These are phyloP conservation scores for Arabidopsis suecica DNA, from an alignment of 345 rosid genomes.

Conservation along the genomic window DNA sequence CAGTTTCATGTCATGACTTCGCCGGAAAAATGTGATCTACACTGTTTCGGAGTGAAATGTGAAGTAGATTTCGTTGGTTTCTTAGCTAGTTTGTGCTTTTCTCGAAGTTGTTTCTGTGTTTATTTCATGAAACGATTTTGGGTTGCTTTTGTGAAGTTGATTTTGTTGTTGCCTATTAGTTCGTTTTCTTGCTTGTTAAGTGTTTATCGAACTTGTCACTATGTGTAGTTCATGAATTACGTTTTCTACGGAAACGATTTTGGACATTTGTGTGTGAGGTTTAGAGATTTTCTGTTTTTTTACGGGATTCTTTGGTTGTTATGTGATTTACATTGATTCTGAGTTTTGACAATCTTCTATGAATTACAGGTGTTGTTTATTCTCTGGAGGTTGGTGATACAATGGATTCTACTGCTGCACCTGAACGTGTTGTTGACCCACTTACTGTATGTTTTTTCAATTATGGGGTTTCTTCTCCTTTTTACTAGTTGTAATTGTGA, in stretches of 20 bases:
- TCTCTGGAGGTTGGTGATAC: slow-evolving; percentile 18
- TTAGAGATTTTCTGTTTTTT: not conserved
- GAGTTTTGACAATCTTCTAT: not conserved
- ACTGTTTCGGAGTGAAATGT: not conserved
- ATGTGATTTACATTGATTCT: slow-evolving; percentile 11
- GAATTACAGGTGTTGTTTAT: slow-evolving; percentile 15
- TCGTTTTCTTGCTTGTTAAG: not conserved
- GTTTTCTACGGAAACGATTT: not conserved
- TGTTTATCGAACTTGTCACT: not conserved
- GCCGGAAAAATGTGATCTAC: not conserved
- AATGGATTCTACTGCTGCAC: slow-evolving; percentile 51
- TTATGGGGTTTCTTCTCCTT: slow-evolving; percentile 13
- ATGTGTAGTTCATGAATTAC: slow-evolving; percentile 3
- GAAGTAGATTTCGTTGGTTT: not conserved
- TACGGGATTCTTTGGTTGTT: not conserved
- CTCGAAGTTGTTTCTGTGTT: no score
- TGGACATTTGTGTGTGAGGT: not conserved
- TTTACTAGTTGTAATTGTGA: not conserved
- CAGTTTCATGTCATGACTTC: not conserved
- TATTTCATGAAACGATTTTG: no score
- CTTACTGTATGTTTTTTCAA: slow-evolving; percentile 30
- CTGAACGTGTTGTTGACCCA: slow-evolving; percentile 46
- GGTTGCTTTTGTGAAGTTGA: no score
- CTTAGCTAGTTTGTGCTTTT: no score
- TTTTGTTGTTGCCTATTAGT: not conserved